phyloP scores from a whole-genome alignment of 2,329 filamentous ascomycete genomes.

The Hypoxylon sp. region DNA sequence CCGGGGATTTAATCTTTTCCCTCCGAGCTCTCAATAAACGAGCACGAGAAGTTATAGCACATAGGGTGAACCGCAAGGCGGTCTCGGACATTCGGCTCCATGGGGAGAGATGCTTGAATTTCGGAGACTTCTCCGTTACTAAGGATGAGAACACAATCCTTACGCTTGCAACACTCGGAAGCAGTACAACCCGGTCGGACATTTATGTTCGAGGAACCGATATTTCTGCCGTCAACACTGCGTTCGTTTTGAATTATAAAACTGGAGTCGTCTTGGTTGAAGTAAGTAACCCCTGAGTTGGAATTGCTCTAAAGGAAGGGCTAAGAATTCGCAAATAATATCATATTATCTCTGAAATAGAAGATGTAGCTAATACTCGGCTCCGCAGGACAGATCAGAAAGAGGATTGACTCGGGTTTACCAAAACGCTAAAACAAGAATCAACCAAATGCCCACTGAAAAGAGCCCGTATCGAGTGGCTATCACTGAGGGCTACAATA shows the following conservation, averaged over 20 bases:
- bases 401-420: slow-evolving; percentile 16
- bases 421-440: background rate
- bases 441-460: background rate
- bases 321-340: background rate
- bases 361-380: background rate
- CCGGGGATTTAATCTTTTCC: background rate
- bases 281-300: slow-evolving; percentile 12
- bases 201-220: slow-evolving; percentile 18
- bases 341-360: background rate
- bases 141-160: background rate
- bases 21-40: background rate
- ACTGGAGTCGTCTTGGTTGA: slow-evolving; percentile 28
- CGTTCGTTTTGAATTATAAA: slow-evolving; percentile 19
- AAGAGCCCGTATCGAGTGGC: background rate
- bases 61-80: background rate
- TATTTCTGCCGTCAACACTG: slow-evolving; percentile 10
- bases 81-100: background rate
- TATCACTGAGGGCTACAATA: slow-evolving; percentile 7
- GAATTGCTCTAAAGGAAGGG: background rate
- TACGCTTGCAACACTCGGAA: slow-evolving; percentile 19
- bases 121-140: background rate
- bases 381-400: background rate
- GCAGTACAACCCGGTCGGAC: slow-evolving; percentile 5
- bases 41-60: slow-evolving; percentile 4
- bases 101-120: slow-evolving; percentile 2